Percentiles rank a stretch among this genome's conserved stretches.
Evolutionary conservation across 2,329 filamentous ascomycete species (phyloP).

Genomic region (Periconia sp.): DNA sequence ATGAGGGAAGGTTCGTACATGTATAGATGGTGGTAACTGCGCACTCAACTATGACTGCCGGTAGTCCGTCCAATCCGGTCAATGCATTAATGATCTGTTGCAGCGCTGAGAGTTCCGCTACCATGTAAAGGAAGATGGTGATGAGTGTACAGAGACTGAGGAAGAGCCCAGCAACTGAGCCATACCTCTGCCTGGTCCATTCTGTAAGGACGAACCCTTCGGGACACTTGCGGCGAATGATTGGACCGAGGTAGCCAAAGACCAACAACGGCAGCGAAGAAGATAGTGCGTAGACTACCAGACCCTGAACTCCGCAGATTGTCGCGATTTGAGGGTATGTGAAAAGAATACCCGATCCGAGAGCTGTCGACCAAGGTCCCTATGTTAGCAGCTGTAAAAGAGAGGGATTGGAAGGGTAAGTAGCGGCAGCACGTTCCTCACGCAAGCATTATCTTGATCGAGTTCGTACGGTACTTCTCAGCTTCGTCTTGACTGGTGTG

Average conservation of each 20-base stretch:
- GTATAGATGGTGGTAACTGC: conserved; percentile 83
- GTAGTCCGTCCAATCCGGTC: conserved; percentile 76
- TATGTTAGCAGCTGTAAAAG: conserved; percentile 40
- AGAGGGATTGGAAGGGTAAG: conserved; percentile 52
- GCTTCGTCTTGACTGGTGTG: conserved; percentile 62
- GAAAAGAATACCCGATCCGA: conserved; percentile 84
- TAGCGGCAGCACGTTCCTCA: conserved; percentile 97
- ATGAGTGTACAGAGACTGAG: conserved; percentile 79
- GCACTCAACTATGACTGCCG: conserved; percentile 78
- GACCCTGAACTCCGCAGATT: conserved; percentile 78
- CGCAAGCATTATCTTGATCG: conserved; percentile 99
- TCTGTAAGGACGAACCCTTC: conserved; percentile 85
- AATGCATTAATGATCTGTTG: conserved; percentile 78
- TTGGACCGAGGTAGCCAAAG: conserved; percentile 76
- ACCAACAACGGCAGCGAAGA: conserved; percentile 75
- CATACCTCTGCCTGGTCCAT: conserved; percentile 82
- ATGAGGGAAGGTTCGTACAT: conserved; percentile 56
- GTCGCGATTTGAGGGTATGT: conserved; percentile 82
- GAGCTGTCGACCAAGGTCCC: conserved; percentile 59
- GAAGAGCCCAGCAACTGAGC: conserved; percentile 70
- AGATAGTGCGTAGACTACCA: conserved; percentile 76
- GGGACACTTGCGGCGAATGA: conserved; percentile 80
- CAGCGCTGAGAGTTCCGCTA: conserved; percentile 79
- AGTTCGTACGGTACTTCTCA: conserved; percentile 96
- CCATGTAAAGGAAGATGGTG: conserved; percentile 87